Evolutionary conservation across 2,329 filamentous ascomycete species (phyloP), one percentile per base, ranked within the genome.

Genomic region (Fusarium citri): DNA sequence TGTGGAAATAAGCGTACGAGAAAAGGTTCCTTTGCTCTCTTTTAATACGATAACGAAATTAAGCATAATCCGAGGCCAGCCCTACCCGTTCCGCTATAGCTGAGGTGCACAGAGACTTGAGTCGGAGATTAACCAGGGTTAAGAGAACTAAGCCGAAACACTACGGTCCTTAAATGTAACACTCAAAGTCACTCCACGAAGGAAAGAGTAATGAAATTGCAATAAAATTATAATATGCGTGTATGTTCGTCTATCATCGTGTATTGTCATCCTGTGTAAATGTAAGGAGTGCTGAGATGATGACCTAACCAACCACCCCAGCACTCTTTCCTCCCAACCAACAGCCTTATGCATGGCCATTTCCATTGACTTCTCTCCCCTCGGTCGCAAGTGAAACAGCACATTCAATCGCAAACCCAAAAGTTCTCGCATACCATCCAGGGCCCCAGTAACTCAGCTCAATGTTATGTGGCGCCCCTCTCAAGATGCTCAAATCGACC

Each of bases 331-430:
- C 41, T 42, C 9, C 8, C n/a, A 22, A 43, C 41, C 41, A 43
- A 43, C 41, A 43, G 8, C 41, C 12, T 43, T 23, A 43, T 23
- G 41, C 41, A 43, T 43, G 41, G 41, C 20, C 20, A 23, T 43
- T 23, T 43, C 41, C 20, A 22, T 11, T 16, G 5, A 43, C 20
- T n/a, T 15, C 26, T 58, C 26, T 45, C 23, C 30, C 28, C n/a
- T 45, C 23, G 10, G n/a, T 31, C 15, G 43, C 43, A 20, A 59
- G 5, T 15, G 69, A 72, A 15, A 46, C 51, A 14, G 71, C 71
- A 31, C 68, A 73, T 20, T 73, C 71, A 9, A 68, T 16, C 1
- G 71, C 71, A 48, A 73, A 73, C 1, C 71, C 71, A 30, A 73
- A 73, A 28, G 63, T 51, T 6, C 71, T 57, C 5, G 68, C 68